Evolutionary conservation across 2,329 filamentous ascomycete genomes (phyloP).

Genomic region (Fusarium verticillioides): DNA sequence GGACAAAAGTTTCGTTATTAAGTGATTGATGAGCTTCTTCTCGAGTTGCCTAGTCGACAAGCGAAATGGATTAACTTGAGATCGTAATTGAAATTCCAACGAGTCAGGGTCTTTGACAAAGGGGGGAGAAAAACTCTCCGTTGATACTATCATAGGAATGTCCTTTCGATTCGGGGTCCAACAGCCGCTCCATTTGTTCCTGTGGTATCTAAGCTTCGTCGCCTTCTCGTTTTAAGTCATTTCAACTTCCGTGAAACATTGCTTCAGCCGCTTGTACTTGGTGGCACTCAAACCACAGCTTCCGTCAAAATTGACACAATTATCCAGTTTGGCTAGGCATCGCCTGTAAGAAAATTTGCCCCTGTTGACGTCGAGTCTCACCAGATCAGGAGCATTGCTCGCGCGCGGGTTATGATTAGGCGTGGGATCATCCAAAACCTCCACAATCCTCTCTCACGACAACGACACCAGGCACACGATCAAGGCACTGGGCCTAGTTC

Average conservation of each 20-base stretch:
- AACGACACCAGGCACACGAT: constrained; percentile 14
- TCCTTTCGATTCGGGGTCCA: constrained; percentile 1
- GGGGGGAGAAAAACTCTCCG: neutral
- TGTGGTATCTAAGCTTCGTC: neutral
- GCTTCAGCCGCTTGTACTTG: constrained; percentile 38
- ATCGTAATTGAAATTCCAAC: neutral
- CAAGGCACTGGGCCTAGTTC: constrained; percentile 3
- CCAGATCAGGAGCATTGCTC: constrained; percentile 19
- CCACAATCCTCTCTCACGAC: constrained; percentile 16
- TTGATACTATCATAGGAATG: constrained; percentile 27
- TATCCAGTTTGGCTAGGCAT: constrained; percentile 3
- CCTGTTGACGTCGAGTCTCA: constrained; percentile 1
- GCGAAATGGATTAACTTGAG: neutral
- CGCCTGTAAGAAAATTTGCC: neutral
- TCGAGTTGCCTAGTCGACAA: constrained; percentile 31
- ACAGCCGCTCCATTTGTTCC: neutral
- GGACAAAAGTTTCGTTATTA: neutral
- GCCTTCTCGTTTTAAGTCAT: constrained; percentile 15
- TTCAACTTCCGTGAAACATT: constrained; percentile 39
- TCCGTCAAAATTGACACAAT: constrained; percentile 11
- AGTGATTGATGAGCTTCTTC: constrained; percentile 10
- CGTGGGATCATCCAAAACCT: constrained; percentile 16
- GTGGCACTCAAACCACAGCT: constrained; percentile 29
- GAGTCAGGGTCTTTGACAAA: constrained; percentile 9
- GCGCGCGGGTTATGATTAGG: constrained; percentile 9